phyloP scores from a whole-genome alignment of 2,329 filamentous ascomycete species.

The Fusarium sp. region DNA sequence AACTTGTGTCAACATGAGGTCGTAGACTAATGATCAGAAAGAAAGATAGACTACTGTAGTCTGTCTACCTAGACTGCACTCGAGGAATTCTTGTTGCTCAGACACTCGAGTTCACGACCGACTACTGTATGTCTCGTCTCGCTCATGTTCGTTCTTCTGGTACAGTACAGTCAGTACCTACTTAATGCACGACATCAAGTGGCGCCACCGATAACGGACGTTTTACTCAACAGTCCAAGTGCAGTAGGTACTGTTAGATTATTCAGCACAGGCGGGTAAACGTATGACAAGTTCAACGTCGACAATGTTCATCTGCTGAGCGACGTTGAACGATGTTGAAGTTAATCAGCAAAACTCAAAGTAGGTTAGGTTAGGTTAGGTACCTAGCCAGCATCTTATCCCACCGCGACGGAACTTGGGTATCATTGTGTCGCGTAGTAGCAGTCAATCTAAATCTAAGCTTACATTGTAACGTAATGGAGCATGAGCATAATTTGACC shows the following conservation, averaged over 20 bases:
- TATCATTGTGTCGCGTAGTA: not conserved
- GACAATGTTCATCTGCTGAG: not conserved
- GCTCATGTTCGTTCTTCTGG: not conserved
- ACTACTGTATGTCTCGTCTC: not conserved
- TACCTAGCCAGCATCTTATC: not conserved
- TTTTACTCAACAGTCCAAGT: not conserved
- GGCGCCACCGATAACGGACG: slow-evolving; percentile 38
- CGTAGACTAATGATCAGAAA: not conserved
- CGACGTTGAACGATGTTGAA: not conserved
- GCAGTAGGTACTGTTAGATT: not conserved
- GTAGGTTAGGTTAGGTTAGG: not conserved
- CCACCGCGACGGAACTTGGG: not conserved
- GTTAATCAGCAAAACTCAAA: not conserved
- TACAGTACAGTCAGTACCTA: not conserved
- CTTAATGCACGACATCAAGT: slow-evolving; percentile 27
- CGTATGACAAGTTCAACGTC: not conserved
- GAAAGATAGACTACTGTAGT: not conserved
- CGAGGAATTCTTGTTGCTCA: slow-evolving; percentile 3
- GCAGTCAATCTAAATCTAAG: not conserved
- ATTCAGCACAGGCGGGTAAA: not conserved
- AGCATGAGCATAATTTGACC: not conserved
- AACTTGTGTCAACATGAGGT: slow-evolving; percentile 3
- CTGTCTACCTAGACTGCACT: not conserved
- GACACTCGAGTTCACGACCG: not conserved
- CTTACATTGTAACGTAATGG: not conserved